Evolutionary conservation across 1,284 basidiomycete species (phyloP), one percentile per base, ranked within the genome.

Genomic region (Golubevia pallescens): DNA sequence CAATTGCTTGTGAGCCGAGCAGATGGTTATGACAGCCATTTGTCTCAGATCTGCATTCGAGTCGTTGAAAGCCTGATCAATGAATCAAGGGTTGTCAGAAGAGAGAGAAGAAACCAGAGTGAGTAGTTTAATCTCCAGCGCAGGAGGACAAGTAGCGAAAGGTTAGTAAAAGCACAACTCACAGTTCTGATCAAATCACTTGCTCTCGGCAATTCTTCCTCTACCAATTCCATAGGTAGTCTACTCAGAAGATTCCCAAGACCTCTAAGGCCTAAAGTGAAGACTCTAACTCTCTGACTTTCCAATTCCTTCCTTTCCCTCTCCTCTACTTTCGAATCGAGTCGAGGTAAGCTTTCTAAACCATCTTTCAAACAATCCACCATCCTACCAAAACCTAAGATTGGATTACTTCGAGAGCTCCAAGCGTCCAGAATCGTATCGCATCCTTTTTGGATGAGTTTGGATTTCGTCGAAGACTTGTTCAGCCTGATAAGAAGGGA

Each of bases 171-270:
- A n/a, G 51, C 16, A 52, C 14, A 10, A 61, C 60, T 53, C 60
- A 61, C 60, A 53, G 57, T 61, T 3, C 60, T 13, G 0, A 72
- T 20, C 20, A 61, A 13, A 13, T 3, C 20, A 10, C 23, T 53
- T 1, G 58, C 59, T 21, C 67, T 38, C 3, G 74, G 69, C 2
- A 80, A 58, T 34, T 75, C 69, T 54, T 80, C 78, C 42, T 77
- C 75, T 2, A 80, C 52, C 34, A 80, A 38, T 48, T 77, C 71
- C 6, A 61, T n/a, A 0, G 78, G 78, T 1, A 80, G 51, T 0
- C 74, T 63, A 3, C 60, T 8, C 0, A 77, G 61, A 10, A 80
- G 62, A 2, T 66, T 63, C 0, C 64, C 65, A 1, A 68, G 56
- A 2, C 59, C 58, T 52, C 52, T 48, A 1, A 71, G 63, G 3